Base-by-base conservation (phyloP, 2,329 filamentous ascomycete species). In the Colletotrichum chrysophilum region DNA sequence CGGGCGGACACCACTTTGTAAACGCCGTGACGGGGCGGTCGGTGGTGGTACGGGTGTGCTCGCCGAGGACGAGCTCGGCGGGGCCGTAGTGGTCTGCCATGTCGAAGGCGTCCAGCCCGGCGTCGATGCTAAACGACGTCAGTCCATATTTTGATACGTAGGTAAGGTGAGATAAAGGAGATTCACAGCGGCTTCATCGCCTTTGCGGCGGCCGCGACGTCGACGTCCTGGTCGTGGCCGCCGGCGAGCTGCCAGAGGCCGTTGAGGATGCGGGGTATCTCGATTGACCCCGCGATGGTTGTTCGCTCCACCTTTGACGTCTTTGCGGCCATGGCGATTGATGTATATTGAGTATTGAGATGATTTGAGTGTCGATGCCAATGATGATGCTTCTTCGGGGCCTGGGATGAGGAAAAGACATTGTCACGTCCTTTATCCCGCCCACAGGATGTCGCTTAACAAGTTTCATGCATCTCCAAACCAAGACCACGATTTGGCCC, bases 51-150 rank as follows among this genome's bases (percentile, higher is more conserved):
- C 13, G 55, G 36, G 66, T 21, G 56, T 67, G 55, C 8, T 48
- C 62, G 14, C 73, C 73, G 62, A 75, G 32, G 62, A 75, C 69
- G 9, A 66, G 62, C 61, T 75, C 73, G 0, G 73, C 73, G 16
- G 73, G 73, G 14, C 73, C 82, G 70, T 85, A 84, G 60, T 85
- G 83, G 71, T 84, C 83, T 7, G 83, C 84, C 83, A 85, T 84
- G 66, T 84, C 83, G 26, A 81, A 77, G 16, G 81, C 80, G 3
- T 74, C 77, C 5, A 84, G 77, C 0, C 83, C 83, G 12, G 62
- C 52, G 43, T 78, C 76, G 30, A 75, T 72, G 8, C 72, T 75
- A 4, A 3, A 12, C 0, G 3, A 6, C 18, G 0, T 48, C 18
- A 48, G 38, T 12, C 38, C 38, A 43, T 43, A 5, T 4, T 36